Base-by-base conservation (phyloP, 1,139 yeast species). In the Blastobotrys apis region DNA sequence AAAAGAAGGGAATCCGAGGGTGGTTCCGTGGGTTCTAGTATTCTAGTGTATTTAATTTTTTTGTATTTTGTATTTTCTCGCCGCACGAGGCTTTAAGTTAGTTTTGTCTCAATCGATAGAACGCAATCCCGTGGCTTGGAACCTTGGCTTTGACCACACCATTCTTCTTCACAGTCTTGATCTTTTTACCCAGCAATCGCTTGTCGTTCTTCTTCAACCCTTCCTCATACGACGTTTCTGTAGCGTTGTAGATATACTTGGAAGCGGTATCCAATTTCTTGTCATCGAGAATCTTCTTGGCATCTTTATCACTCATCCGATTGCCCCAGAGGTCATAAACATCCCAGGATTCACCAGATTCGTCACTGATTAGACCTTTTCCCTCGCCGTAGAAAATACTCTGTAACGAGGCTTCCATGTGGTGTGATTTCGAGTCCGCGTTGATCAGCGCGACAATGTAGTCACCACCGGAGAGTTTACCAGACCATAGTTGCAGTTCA, bases 381-480 rank as follows among this genome's bases (percentile, higher is more conserved):
- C 22, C 25, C 16, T 31, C 36, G 26, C 42, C 47, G 16, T 45
- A 41, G 37, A 59, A 59, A 32, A 59, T 52, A 22, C 56, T 62
- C 9, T 39, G 47, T 41, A 58, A 47, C 5, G 43, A 34, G 3
- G 59, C 50, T n/a, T 43, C 43, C 40, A 51, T 42, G 12, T 44
- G 29, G 15, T 47, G 47, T 4, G 37, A 32, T 27, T 41, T 41
- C 25, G 25, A 40, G n/a, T 59, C 63, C 26, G 57, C 57, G 43
- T 59, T 59, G 37, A 59, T 48, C 16, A 59, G 37, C 2, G 61
- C 58, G 12, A 59, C 55, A n/a, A 54, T 57, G 26, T 49, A 50
- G 25, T 56, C 53, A 3, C 57, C 59, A 35, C 51, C 51, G 16
- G 45, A 43, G n/a, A 58, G 45, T n/a, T 48, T 37, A 27, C 54